Conservation (phyloP, 495 filamentous ascomycete genomes). For the Sabuloglossum arenarium region DNA sequence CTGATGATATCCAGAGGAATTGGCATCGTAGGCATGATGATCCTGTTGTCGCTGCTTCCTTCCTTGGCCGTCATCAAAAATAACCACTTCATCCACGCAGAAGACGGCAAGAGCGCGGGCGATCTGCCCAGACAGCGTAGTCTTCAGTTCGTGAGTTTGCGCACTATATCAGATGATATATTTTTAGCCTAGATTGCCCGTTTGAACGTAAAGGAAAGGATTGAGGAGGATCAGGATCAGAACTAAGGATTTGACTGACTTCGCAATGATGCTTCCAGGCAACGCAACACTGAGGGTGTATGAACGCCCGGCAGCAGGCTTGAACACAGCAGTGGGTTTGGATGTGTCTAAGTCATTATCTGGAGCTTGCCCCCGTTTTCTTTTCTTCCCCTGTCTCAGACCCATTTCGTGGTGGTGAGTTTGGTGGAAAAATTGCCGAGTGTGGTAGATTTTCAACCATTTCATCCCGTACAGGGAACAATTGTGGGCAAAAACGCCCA, state of each 20-base stretch:
- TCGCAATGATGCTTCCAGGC: constrained; percentile 36
- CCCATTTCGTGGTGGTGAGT: neutral
- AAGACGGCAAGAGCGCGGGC: constrained; percentile 56
- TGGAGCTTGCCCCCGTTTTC: neutral
- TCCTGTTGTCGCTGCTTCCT: constrained; percentile 7
- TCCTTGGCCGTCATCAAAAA: constrained; percentile 38
- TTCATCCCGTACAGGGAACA: too few species aligned
- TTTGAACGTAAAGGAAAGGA: too few species aligned
- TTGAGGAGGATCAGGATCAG: too few species aligned
- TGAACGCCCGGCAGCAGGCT: constrained; percentile 22
- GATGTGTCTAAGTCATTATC: constrained; percentile 25
- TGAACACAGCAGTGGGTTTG: constrained; percentile 35
- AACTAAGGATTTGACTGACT: constrained; percentile 16
- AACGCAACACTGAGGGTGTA: constrained; percentile 36
- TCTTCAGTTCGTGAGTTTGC: constrained; percentile 41
- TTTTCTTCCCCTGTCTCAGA: neutral
- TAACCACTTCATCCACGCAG: constrained; percentile 54
- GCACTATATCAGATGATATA: too few species aligned
- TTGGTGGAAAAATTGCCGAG: too few species aligned
- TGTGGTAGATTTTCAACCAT: too few species aligned
- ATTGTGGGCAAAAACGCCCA: too few species aligned
- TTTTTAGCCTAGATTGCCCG: too few species aligned
- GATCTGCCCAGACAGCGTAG: constrained; percentile 39
- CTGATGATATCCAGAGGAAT: neutral
- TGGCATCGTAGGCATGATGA: neutral